These are phyloP conservation scores for Crassisporium funariophilum DNA, from an alignment of 768 basidiomycete species.

Conservation along the genomic window DNA sequence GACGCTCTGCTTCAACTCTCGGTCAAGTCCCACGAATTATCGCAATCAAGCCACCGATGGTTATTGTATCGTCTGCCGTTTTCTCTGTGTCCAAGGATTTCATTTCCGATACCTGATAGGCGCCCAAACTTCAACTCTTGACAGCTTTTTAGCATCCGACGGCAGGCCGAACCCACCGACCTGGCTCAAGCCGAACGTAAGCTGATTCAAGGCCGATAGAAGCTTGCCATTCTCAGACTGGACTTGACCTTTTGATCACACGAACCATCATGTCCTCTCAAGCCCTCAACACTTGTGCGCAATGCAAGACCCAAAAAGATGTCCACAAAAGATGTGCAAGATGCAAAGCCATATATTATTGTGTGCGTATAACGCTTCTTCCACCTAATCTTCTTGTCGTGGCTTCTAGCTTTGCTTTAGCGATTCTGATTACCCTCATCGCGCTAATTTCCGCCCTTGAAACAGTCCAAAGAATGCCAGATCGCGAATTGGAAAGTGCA, in stretches of 20 bases:
- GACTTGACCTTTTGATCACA: too few relatives aligned
- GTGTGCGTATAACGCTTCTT: constrained; percentile 11
- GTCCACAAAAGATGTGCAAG: constrained; percentile 8
- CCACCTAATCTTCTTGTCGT: too few relatives aligned
- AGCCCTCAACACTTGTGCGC: constrained; percentile 7
- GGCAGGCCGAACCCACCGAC: background rate
- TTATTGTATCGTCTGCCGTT: background rate
- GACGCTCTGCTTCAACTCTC: background rate
- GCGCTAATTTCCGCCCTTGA: too few relatives aligned
- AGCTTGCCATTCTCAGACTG: too few relatives aligned
- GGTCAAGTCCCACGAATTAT: background rate
- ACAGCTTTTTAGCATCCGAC: background rate
- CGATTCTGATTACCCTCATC: too few relatives aligned
- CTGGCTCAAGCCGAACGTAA: too few relatives aligned
- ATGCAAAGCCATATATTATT: constrained; percentile 11
- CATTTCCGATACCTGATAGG: background rate
- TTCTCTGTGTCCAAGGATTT: background rate
- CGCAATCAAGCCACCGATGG: background rate
- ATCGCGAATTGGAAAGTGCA: constrained; percentile 10
- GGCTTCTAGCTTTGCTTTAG: too few relatives aligned
- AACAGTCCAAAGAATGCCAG: constrained; percentile 18
- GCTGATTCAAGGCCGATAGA: too few relatives aligned
- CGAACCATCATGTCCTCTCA: constrained; percentile 4
- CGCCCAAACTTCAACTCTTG: background rate
- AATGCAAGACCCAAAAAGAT: background rate